These are phyloP conservation scores for Ailanthus altissimus DNA, from an alignment of 345 rosid species.

Conservation along the genomic window DNA sequence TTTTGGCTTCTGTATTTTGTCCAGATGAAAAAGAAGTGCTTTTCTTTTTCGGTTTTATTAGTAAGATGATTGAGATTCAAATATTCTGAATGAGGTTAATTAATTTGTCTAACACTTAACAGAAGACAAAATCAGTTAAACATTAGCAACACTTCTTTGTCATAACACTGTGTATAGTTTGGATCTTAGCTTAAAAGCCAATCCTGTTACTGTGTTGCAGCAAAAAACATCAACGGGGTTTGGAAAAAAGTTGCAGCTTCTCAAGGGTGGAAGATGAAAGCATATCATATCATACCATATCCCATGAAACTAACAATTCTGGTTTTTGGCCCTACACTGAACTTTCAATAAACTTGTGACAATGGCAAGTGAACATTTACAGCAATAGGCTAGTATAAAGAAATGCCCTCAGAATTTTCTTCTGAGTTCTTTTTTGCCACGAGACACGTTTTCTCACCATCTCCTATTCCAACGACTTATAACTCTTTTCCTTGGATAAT, in stretches of 20 bases:
- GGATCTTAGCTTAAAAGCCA: conserved; percentile 9
- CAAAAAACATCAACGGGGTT: not conserved
- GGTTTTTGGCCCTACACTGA: not conserved
- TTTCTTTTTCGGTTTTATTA: too few species aligned
- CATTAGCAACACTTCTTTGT: not conserved
- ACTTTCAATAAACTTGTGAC: not conserved
- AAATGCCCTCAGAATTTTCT: not conserved
- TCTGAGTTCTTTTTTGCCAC: not conserved
- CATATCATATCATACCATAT: too few species aligned
- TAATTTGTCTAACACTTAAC: too few species aligned
- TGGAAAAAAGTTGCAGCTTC: not conserved
- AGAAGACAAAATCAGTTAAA: too few species aligned
- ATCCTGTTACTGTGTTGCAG: not conserved
- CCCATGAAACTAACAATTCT: not conserved
- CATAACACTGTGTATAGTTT: not conserved
- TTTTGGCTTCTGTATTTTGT: too few species aligned
- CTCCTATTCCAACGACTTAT: not conserved
- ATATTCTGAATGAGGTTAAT: not conserved
- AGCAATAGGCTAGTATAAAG: too few species aligned
- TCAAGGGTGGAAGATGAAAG: not conserved
- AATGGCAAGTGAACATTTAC: not conserved
- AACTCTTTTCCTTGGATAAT: not conserved
- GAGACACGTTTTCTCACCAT: not conserved
- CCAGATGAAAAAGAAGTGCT: too few species aligned
- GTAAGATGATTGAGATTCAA: not conserved